Conservation (phyloP, 2,329 filamentous ascomycete genomes). For the Calcarisporium arbuscula region DNA sequence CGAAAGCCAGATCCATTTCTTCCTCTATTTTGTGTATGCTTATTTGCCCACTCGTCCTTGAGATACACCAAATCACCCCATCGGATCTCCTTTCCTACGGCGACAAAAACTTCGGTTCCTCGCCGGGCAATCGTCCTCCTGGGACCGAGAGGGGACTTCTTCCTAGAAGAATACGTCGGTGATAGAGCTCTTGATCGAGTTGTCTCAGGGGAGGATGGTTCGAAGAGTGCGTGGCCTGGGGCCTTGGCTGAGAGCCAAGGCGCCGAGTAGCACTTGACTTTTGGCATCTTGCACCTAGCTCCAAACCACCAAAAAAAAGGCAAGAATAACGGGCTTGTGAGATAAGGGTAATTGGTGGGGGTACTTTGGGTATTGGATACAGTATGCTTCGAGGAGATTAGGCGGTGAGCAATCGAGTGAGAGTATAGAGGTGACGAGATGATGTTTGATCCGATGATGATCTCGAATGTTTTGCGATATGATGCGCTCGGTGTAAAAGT, state of each 20-base stretch:
- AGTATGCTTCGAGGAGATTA: too few relatives aligned
- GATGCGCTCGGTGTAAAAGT: too few relatives aligned
- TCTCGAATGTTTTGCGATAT: too few relatives aligned
- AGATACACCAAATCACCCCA: conserved; percentile 82
- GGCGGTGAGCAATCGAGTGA: too few relatives aligned
- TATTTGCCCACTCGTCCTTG: conserved; percentile 51
- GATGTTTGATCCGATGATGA: too few relatives aligned
- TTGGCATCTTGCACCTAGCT: conserved; percentile 58
- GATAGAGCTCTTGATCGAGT: conserved; percentile 30
- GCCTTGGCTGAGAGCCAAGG: conserved; percentile 76
- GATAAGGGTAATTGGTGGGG: too few relatives aligned
- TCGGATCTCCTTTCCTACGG: conserved; percentile 80
- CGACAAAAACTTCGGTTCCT: conserved; percentile 83
- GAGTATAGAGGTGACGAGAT: too few relatives aligned
- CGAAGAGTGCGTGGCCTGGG: conserved; percentile 74
- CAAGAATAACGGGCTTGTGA: too few relatives aligned
- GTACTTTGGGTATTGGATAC: too few relatives aligned
- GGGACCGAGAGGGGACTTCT: conserved; percentile 40
- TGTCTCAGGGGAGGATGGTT: conserved; percentile 35
- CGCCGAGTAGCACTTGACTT: conserved; percentile 78
- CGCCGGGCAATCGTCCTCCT: conserved; percentile 68
- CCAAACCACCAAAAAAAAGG: too few relatives aligned
- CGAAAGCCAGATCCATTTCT: conserved; percentile 25
- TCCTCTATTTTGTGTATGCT: conserved; percentile 20
- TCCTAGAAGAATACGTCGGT: conserved; percentile 35